These are phyloP conservation scores for Exophiala sideris DNA, from an alignment of 2,329 filamentous ascomycete species.

Conservation along the genomic window DNA sequence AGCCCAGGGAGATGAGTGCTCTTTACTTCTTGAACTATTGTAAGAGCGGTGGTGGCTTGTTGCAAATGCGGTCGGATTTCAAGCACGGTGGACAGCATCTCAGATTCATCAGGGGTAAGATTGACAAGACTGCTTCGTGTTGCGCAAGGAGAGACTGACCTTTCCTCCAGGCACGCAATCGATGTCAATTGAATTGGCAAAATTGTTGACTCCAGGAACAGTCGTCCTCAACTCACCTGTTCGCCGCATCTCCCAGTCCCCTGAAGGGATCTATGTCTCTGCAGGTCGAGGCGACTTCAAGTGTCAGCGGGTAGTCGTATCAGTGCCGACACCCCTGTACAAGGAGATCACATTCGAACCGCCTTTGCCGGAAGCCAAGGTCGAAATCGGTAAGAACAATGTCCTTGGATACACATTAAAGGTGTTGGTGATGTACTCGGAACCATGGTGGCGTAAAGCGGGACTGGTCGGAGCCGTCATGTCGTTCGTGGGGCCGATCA, in stretches of 20 bases:
- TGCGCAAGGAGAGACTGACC: not conserved
- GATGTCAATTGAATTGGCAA: slow-evolving; percentile 39
- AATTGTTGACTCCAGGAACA: slow-evolving; percentile 31
- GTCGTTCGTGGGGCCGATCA: slow-evolving; percentile 46
- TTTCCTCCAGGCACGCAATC: slow-evolving; percentile 42
- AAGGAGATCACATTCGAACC: slow-evolving; percentile 49
- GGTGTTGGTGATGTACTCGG: slow-evolving; percentile 44
- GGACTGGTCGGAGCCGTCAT: slow-evolving; percentile 41
- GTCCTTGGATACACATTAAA: slow-evolving; percentile 52
- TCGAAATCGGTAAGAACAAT: slow-evolving; percentile 34
- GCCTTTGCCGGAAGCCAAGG: slow-evolving; percentile 42
- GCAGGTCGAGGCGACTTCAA: slow-evolving; percentile 27
- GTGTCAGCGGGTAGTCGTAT: slow-evolving; percentile 48
- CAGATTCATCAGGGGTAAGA: slow-evolving; percentile 30
- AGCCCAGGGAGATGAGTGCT: slow-evolving; percentile 50
- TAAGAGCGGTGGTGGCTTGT: slow-evolving; percentile 50
- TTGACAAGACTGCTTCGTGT: not conserved
- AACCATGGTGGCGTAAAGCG: slow-evolving; percentile 44
- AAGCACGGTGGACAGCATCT: slow-evolving; percentile 54
- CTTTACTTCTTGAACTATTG: slow-evolving; percentile 57
- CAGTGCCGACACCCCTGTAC: slow-evolving; percentile 48
- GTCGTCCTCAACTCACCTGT: slow-evolving; percentile 34
- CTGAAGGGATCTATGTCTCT: slow-evolving; percentile 22
- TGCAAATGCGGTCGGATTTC: slow-evolving; percentile 52
- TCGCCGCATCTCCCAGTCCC: slow-evolving; percentile 31